Evolutionary conservation across 2,329 filamentous ascomycete species (phyloP).

Genomic region (Lachnellula cervina): DNA sequence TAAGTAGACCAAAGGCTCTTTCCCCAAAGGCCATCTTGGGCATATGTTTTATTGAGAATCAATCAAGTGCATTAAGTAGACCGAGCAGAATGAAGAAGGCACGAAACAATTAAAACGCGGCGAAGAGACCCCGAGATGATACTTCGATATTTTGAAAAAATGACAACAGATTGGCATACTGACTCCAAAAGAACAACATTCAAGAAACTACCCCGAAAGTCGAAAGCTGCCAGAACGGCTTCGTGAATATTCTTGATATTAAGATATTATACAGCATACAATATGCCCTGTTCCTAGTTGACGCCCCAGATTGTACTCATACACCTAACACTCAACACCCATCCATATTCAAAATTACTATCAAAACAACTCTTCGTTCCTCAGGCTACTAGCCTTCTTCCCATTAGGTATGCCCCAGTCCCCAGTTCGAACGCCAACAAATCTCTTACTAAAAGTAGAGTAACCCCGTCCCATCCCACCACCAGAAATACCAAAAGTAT

Average conservation of each 20-base stretch:
- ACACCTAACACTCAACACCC: not conserved
- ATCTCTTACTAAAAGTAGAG: conserved; percentile 25
- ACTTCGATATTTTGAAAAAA: too few relatives aligned
- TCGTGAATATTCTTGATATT: not conserved
- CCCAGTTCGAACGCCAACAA: conserved; percentile 25
- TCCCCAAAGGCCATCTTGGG: too few relatives aligned
- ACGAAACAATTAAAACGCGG: too few relatives aligned
- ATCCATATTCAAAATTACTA: not conserved
- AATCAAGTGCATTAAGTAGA: too few relatives aligned
- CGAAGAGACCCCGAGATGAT: too few relatives aligned
- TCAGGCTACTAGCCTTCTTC: conserved; percentile 28
- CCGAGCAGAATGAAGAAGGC: too few relatives aligned
- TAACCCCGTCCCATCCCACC: conserved; percentile 23
- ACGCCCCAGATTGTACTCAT: too few relatives aligned
- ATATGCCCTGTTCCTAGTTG: not conserved
- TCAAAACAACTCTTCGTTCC: conserved; percentile 24
- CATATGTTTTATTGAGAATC: too few relatives aligned
- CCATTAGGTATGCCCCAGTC: conserved; percentile 25
- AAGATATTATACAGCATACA: not conserved
- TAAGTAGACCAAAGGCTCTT: too few relatives aligned
- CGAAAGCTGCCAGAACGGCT: not conserved
- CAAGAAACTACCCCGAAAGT: too few relatives aligned
- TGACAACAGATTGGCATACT: too few relatives aligned
- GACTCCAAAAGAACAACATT: too few relatives aligned
- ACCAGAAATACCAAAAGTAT: conserved; percentile 16